A percentile compares a stretch with the other conserved stretches of the same genome.
phyloP scores from a whole-genome alignment of 2,329 filamentous ascomycete genomes.

The Paracoccidioides lutzii region DNA sequence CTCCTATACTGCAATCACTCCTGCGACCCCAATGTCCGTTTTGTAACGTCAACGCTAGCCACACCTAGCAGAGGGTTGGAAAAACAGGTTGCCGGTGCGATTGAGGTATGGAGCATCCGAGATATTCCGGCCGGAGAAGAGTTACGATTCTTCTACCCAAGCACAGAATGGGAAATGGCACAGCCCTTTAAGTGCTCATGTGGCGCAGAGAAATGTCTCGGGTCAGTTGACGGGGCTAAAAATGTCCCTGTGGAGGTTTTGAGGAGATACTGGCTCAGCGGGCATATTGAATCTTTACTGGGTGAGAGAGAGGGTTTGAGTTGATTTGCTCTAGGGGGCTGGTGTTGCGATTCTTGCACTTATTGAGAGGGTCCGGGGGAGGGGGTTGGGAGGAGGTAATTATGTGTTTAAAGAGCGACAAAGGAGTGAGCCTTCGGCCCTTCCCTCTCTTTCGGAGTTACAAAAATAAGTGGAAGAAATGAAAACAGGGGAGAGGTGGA shows the following conservation, averaged over 20 bases:
- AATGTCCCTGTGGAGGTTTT: constrained; percentile 44
- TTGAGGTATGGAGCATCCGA: constrained; percentile 12
- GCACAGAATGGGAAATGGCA: constrained; percentile 61
- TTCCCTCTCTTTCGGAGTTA: no score
- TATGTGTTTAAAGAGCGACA: no score
- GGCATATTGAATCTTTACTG: constrained; percentile 36
- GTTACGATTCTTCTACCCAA: constrained; percentile 57
- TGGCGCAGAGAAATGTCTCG: constrained; percentile 43
- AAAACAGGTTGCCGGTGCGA: constrained; percentile 8
- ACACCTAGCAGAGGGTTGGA: constrained; percentile 39
- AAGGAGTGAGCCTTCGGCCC: no score
- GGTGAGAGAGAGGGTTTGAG: constrained; percentile 6
- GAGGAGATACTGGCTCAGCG: constrained; percentile 48
- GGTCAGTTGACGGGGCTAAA: constrained; percentile 50
- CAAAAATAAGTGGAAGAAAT: no score
- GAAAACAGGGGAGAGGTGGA: no score
- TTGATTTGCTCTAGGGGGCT: background rate
- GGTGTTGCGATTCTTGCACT: no score
- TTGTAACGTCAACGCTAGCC: constrained; percentile 38
- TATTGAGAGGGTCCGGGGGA: no score
- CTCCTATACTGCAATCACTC: constrained; percentile 57
- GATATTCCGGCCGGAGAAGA: constrained; percentile 24
- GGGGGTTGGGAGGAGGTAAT: no score
- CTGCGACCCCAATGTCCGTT: constrained; percentile 53
- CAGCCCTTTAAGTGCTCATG: constrained; percentile 59